phyloP scores from a whole-genome alignment of 2,329 filamentous ascomycete genomes.

The Teratosphaeria nubilosa region DNA sequence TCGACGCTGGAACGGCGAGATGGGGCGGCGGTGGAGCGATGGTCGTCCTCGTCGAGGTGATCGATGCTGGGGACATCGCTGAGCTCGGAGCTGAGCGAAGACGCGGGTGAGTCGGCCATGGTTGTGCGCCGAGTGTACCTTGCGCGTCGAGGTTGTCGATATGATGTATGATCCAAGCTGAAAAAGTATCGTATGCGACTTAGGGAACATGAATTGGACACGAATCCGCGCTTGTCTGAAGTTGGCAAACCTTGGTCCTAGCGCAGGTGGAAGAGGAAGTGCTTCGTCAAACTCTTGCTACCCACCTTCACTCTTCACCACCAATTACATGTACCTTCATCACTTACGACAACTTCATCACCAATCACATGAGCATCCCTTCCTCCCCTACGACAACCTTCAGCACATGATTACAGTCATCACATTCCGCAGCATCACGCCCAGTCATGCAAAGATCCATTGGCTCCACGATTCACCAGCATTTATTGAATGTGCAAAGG shows the following conservation, averaged over 20 bases:
- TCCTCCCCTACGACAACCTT: too few species aligned
- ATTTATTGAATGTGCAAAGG: not conserved
- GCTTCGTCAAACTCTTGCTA: not conserved
- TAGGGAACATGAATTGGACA: not conserved
- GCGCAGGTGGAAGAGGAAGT: not conserved
- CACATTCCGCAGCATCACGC: too few species aligned
- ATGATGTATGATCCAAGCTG: not conserved
- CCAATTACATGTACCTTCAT: too few species aligned
- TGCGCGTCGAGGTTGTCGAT: not conserved
- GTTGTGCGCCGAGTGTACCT: not conserved
- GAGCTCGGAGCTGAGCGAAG: slow-evolving; percentile 38
- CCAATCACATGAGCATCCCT: too few species aligned
- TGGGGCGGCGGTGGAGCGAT: slow-evolving; percentile 40
- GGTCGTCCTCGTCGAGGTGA: slow-evolving; percentile 48
- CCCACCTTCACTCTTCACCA: not conserved
- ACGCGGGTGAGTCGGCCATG: slow-evolving; percentile 46
- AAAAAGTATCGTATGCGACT: not conserved
- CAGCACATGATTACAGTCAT: too few species aligned
- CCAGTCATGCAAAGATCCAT: too few species aligned
- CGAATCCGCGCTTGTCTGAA: not conserved
- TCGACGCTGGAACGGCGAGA: slow-evolving; percentile 36
- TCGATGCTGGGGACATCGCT: slow-evolving; percentile 52
- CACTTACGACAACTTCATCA: too few species aligned
- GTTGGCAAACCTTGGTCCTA: not conserved
- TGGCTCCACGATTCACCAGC: too few species aligned